These are phyloP conservation scores for Auriscalpium orientale DNA, from an alignment of 768 basidiomycete species.

Conservation along the genomic window DNA sequence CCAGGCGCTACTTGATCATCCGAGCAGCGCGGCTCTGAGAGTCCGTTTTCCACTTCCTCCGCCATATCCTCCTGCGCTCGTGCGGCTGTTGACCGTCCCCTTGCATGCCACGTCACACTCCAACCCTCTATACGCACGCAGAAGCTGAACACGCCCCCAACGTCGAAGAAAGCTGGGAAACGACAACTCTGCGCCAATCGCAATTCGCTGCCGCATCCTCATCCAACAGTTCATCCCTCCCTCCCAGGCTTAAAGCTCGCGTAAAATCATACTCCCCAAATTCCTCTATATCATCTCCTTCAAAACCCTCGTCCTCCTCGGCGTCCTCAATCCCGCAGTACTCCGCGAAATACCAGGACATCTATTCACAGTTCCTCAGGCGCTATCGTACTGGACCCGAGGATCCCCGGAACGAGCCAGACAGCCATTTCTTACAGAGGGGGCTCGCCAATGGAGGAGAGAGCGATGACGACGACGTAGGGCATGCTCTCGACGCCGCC, in stretches of 20 bases:
- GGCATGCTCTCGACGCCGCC: slow-evolving; percentile 33
- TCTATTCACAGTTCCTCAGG: slow-evolving; percentile 75
- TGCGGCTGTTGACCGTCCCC: too few species aligned
- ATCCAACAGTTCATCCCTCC: slow-evolving; percentile 9
- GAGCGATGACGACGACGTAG: slow-evolving; percentile 69
- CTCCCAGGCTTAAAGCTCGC: slow-evolving; percentile 17
- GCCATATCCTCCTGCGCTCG: too few species aligned
- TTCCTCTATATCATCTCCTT: slow-evolving; percentile 20
- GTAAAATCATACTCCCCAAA: slow-evolving; percentile 10
- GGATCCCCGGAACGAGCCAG: slow-evolving; percentile 73
- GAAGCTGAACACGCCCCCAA: slow-evolving; percentile 46
- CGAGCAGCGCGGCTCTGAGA: too few species aligned
- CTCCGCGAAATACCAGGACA: slow-evolving; percentile 43
- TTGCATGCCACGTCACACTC: slow-evolving; percentile 49
- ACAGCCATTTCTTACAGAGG: slow-evolving; percentile 72
- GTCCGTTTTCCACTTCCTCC: too few species aligned
- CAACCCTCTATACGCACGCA: slow-evolving; percentile 60
- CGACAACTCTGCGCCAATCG: slow-evolving; percentile 16
- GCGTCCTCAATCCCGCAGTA: slow-evolving; percentile 19
- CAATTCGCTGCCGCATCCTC: slow-evolving; percentile 16
- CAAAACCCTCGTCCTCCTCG: slow-evolving; percentile 21
- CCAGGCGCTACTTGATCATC: too few species aligned
- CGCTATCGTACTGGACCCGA: slow-evolving; percentile 68
- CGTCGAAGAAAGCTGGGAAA: slow-evolving; percentile 39
- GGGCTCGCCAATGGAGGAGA: slow-evolving; percentile 63